phyloP scores from a whole-genome alignment of 2,329 filamentous ascomycete species.

The Leptodontidium sp. region DNA sequence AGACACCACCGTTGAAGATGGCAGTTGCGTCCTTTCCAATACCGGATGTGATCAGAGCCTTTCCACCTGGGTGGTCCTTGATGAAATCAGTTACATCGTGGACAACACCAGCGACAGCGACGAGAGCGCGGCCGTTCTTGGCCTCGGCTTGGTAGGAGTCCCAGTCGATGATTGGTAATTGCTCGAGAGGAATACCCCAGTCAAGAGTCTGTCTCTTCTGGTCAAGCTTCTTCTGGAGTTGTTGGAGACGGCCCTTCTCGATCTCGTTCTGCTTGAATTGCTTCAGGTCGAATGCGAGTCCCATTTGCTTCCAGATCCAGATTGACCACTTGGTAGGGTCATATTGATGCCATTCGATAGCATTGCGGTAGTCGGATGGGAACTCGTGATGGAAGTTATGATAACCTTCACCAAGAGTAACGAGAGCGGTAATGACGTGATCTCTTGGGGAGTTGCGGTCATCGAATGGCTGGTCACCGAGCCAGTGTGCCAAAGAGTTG shows the following conservation, averaged over 20 bases:
- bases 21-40: constrained; percentile 89
- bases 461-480: constrained; percentile 91
- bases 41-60: constrained; percentile 82
- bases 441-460: constrained; percentile 92
- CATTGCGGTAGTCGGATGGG: constrained; percentile 91
- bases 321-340: constrained; percentile 93
- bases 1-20: constrained; percentile 92
- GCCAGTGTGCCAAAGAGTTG: constrained; percentile 90
- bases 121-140: constrained; percentile 78
- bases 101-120: constrained; percentile 83
- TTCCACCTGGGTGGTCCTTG: constrained; percentile 89
- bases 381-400: constrained; percentile 98
- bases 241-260: constrained; percentile 88
- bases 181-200: constrained; percentile 86
- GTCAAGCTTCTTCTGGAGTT: constrained; percentile 91
- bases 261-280: constrained; percentile 92
- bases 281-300: constrained; percentile 87
- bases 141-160: constrained; percentile 83
- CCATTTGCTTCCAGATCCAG: constrained; percentile 83
- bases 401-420: constrained; percentile 88
- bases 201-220: constrained; percentile 83
- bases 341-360: constrained; percentile 90
- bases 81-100: constrained; percentile 87
- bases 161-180: constrained; percentile 86
- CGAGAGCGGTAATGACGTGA: constrained; percentile 84